These are phyloP conservation scores for Aspergillus funiculosus DNA, from an alignment of 495 filamentous ascomycete genomes.

Conservation along the genomic window DNA sequence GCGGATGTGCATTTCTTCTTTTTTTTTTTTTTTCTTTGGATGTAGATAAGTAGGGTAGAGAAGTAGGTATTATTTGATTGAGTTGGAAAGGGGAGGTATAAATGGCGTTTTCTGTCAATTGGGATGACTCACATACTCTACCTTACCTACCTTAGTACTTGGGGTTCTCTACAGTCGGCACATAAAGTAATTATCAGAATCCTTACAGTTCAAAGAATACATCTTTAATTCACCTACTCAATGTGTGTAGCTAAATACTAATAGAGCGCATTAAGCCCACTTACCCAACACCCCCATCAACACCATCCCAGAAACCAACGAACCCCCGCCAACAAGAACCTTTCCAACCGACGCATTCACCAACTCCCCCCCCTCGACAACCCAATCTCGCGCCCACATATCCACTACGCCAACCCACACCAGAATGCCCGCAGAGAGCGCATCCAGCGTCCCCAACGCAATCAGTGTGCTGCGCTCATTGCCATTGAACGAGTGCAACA, in stretches of 20 bases:
- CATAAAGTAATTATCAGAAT: too few relatives aligned
- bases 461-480: constrained; percentile 33
- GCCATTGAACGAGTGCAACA: constrained; percentile 38
- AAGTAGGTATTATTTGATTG: too few relatives aligned
- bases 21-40: constrained; percentile 2
- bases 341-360: constrained; percentile 27
- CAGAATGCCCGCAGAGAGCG: constrained; percentile 42
- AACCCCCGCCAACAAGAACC: constrained; percentile 32
- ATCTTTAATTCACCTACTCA: too few relatives aligned
- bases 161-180: too few relatives aligned
- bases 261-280: constrained; percentile 32
- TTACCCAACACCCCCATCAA: constrained; percentile 43
- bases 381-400: constrained; percentile 43
- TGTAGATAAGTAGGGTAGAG: too few relatives aligned
- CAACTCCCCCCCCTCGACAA: constrained; percentile 40
- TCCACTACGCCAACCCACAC: constrained; percentile 45
- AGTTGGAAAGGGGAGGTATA: too few relatives aligned
- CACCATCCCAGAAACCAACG: constrained; percentile 31
- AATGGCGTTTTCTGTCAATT: too few relatives aligned
- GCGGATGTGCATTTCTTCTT: constrained; percentile 12
- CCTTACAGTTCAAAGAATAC: too few relatives aligned
- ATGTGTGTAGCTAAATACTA: neutral
- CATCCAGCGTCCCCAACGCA: constrained; percentile 39
- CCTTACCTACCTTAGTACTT: too few relatives aligned
- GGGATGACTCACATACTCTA: too few relatives aligned